A percentile compares a stretch with the other conserved stretches of the same genome.
Conservation (phyloP, 805 yeast species). For the Priceomyces haplophilus region DNA sequence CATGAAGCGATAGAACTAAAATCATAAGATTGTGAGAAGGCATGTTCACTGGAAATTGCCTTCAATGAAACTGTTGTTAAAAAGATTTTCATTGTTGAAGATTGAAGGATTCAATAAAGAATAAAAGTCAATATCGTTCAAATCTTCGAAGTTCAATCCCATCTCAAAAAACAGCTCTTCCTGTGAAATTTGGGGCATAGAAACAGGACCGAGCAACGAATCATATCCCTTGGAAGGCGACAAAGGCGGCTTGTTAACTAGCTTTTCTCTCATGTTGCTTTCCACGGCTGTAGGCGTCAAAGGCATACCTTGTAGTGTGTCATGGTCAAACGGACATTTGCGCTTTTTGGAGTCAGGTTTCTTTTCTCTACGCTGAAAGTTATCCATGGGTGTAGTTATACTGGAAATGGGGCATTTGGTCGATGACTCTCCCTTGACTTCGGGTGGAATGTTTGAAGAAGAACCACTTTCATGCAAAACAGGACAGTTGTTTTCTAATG, state of each 20-base stretch:
- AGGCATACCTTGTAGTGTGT: slow-evolving; percentile 2
- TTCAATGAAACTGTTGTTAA: slow-evolving; percentile 12
- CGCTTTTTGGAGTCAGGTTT: slow-evolving; percentile 11
- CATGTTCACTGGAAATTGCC: slow-evolving; percentile 18
- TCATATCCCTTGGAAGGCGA: background rate
- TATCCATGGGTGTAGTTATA: slow-evolving; percentile 20
- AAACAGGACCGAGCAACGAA: background rate
- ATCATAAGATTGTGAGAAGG: too few species aligned
- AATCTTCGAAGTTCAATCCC: slow-evolving; percentile 5
- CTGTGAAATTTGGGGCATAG: background rate
- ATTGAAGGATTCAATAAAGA: slow-evolving; percentile 26
- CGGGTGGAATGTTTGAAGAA: background rate
- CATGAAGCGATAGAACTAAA: too few species aligned
- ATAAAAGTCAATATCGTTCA: slow-evolving; percentile 16
- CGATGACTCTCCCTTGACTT: slow-evolving; percentile 4
- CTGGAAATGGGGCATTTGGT: slow-evolving; percentile 23
- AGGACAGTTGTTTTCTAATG: slow-evolving; percentile 11
- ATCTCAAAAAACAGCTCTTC: background rate
- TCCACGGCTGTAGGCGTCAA: slow-evolving; percentile 11
- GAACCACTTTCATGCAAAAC: background rate
- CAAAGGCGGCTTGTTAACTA: background rate
- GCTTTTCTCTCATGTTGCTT: slow-evolving; percentile 17
- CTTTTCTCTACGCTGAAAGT: slow-evolving; percentile 1
- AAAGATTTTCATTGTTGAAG: slow-evolving; percentile 18
- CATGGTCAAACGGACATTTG: slow-evolving; percentile 35